Percentiles rank a stretch among this genome's conserved stretches.
Evolutionary conservation across 148 eudicot species (phyloP).

Genomic region (Vaccinium darrowii): DNA sequence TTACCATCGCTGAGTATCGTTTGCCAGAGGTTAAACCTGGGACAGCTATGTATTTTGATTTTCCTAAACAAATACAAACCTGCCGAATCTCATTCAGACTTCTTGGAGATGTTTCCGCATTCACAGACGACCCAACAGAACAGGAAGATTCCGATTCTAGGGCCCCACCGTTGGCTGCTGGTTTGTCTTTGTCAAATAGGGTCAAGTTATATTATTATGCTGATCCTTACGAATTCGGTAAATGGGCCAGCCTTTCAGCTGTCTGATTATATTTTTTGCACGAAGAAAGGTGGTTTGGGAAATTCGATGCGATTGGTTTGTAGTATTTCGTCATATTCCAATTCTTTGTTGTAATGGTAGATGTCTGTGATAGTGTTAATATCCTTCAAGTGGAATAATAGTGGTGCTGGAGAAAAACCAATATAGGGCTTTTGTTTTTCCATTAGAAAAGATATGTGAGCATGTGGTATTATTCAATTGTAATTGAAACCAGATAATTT

Average conservation of each 20-base stretch:
- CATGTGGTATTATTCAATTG: not conserved
- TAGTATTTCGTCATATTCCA: conserved; percentile 9
- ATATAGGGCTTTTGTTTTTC: not conserved
- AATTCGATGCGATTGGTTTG: conserved; percentile 10
- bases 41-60: conserved; percentile 87
- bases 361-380: conserved; percentile 2
- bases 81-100: conserved; percentile 74
- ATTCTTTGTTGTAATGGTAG: conserved; percentile 23
- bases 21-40: conserved; percentile 84
- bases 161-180: conserved; percentile 56
- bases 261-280: conserved; percentile 36
- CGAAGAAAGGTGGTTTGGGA: not conserved
- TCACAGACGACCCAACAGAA: conserved; percentile 71
- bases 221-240: conserved; percentile 87
- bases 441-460: not conserved
- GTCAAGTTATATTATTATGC: conserved; percentile 83
- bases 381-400: not conserved
- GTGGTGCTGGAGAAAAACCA: not conserved
- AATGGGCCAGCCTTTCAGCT: conserved; percentile 81
- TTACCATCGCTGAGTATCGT: conserved; percentile 72
- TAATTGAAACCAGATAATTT: not conserved
- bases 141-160: conserved; percentile 64
- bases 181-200: conserved; percentile 76
- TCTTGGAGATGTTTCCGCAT: conserved; percentile 78
- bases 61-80: conserved; percentile 72